Conservation (phyloP, 1,284 basidiomycete genomes). For the Pseudozyma thailandica region DNA sequence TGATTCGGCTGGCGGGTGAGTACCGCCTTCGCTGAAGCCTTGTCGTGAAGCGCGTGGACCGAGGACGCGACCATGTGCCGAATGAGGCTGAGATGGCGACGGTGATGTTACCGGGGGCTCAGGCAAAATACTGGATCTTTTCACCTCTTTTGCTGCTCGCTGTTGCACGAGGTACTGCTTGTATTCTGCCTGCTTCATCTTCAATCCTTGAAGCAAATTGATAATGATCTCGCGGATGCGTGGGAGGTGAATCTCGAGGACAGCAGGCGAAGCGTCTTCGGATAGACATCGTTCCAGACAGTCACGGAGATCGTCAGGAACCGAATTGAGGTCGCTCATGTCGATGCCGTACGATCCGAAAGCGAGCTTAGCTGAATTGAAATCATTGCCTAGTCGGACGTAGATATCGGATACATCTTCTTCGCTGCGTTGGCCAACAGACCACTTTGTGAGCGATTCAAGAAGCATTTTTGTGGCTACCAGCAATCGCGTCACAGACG, state of each 20-base stretch:
- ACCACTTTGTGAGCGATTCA: slow-evolving; percentile 81
- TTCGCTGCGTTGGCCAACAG: slow-evolving; percentile 77
- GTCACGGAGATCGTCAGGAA: slow-evolving; percentile 87
- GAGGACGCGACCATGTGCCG: slow-evolving; percentile 10
- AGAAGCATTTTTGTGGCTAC: slow-evolving; percentile 95
- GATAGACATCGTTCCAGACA: slow-evolving; percentile 90
- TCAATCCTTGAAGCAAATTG: slow-evolving; percentile 86
- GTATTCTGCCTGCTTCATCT: slow-evolving; percentile 87
- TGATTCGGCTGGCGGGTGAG: not conserved
- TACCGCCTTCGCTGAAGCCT: slow-evolving; percentile 34
- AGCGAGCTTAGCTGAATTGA: slow-evolving; percentile 90
- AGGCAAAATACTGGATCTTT: slow-evolving; percentile 23
- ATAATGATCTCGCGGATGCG: slow-evolving; percentile 93
- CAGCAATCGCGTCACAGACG: slow-evolving; percentile 89
- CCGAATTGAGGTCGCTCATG: slow-evolving; percentile 88
- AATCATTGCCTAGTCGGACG: slow-evolving; percentile 94
- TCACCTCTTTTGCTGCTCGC: slow-evolving; percentile 37
- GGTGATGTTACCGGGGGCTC: slow-evolving; percentile 15
- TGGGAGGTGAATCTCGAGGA: slow-evolving; percentile 89
- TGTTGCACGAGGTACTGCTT: slow-evolving; percentile 61
- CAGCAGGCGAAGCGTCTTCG: slow-evolving; percentile 85
- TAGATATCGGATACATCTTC: slow-evolving; percentile 93
- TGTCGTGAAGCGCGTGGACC: slow-evolving; percentile 40
- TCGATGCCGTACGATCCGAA: slow-evolving; percentile 87
- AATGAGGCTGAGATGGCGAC: slow-evolving; percentile 10